Evolutionary conservation across 2,329 filamentous ascomycete species (phyloP).

Genomic region (Aureobasidium leucospermi): DNA sequence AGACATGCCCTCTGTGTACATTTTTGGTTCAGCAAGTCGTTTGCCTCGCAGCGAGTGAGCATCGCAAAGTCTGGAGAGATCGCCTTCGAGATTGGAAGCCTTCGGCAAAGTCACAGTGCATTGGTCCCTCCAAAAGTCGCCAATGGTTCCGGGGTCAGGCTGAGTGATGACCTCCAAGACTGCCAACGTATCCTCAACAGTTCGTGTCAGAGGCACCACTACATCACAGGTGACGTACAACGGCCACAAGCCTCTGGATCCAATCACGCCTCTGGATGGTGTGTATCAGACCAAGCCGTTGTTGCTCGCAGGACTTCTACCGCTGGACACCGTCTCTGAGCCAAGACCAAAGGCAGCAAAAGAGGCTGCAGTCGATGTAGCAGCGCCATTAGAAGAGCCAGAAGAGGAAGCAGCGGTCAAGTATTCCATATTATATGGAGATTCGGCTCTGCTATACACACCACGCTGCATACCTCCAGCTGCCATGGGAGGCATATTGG

Average conservation of each 20-base stretch:
- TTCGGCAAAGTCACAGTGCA: conserved; percentile 36
- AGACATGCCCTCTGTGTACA: conserved; percentile 40
- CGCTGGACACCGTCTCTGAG: conserved; percentile 50
- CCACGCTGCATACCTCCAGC: conserved; percentile 53
- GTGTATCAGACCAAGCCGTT: conserved; percentile 51
- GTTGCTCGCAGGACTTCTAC: conserved; percentile 50
- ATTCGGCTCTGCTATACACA: conserved; percentile 49
- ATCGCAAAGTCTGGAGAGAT: conserved; percentile 19
- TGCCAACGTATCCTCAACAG: conserved; percentile 42
- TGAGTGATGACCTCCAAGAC: conserved; percentile 43
- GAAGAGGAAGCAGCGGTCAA: conserved; percentile 50
- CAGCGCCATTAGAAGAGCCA: conserved; percentile 52
- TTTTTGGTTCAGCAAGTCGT: conserved; percentile 42
- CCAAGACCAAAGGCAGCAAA: conserved; percentile 49
- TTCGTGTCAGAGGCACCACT: conserved; percentile 46
- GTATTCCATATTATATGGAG: conserved; percentile 48
- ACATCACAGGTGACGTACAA: conserved; percentile 52
- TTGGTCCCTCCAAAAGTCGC: conserved; percentile 52
- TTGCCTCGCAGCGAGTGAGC: conserved; percentile 34
- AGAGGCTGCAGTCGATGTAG: conserved; percentile 42
- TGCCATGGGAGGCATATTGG: conserved; percentile 56
- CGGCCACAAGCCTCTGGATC: conserved; percentile 47
- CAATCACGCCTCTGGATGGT: conserved; percentile 46
- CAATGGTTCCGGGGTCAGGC: conserved; percentile 33
- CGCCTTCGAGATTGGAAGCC: conserved; percentile 19